These are phyloP conservation scores for Nakaseomyces glabratus DNA, from an alignment of 1,139 yeast genomes.

Conservation along the genomic window DNA sequence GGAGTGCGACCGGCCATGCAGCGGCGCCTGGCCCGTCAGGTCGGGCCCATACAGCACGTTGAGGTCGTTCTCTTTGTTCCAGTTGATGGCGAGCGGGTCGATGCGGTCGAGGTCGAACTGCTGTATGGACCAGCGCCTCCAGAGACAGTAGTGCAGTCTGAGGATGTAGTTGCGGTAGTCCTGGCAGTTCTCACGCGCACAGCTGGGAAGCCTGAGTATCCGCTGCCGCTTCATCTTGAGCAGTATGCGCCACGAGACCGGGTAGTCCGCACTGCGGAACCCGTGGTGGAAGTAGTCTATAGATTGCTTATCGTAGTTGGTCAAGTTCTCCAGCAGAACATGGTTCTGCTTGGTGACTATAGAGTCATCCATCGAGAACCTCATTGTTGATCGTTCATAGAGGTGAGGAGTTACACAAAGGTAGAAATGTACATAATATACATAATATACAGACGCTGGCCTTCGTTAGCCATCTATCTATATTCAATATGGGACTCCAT, in stretches of 20 bases:
- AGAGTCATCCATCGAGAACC: conserved; percentile 14
- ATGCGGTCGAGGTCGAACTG: conserved; percentile 12
- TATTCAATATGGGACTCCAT: too few species aligned
- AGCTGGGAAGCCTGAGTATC: conserved; percentile 20
- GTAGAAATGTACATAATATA: too few species aligned
- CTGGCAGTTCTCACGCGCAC: conserved; percentile 18
- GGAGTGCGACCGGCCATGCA: not conserved
- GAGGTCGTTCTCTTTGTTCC: conserved; percentile 23
- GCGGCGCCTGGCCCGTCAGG: conserved; percentile 10
- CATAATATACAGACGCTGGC: too few species aligned
- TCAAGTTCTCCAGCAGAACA: conserved; percentile 21
- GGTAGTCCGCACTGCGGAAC: conserved; percentile 15
- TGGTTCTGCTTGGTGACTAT: conserved; percentile 18
- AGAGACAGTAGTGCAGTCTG: conserved; percentile 21
- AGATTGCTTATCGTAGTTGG: conserved; percentile 18
- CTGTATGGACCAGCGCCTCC: conserved; percentile 25
- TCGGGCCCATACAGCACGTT: conserved; percentile 24
- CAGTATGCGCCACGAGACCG: conserved; percentile 18
- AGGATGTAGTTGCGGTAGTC: conserved; percentile 20
- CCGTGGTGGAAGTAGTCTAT: conserved; percentile 20
- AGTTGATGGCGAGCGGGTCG: conserved; percentile 20
- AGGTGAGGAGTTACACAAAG: too few species aligned
- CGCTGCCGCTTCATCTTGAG: conserved; percentile 18
- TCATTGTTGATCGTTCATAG: too few species aligned
- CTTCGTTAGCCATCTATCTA: too few species aligned